Base-by-base conservation (phyloP, 768 basidiomycete genomes). In the Pisolithus orientalis region DNA sequence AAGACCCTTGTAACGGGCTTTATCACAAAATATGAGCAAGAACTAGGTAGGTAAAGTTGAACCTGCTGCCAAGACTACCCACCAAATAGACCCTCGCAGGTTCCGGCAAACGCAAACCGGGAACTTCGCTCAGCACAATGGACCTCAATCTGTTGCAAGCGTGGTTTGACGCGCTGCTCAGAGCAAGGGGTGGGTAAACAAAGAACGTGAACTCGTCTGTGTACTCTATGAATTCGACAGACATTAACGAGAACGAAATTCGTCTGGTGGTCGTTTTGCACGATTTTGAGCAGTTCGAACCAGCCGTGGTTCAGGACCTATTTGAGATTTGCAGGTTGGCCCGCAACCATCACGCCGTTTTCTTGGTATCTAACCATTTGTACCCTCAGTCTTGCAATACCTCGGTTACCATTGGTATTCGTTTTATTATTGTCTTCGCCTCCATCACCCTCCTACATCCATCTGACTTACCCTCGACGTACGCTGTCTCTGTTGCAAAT, bases 221-320 rank as follows among this genome's bases (percentile, higher is more conserved):
- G 25, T 37, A 56, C 1, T 64, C 10, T 13, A 50, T 16, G 4
- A 1, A 21, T 27, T 39, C 37, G 10, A 40, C 39, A 62, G 58
- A 50, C 14, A 50, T 56, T 39, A 49, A 60, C 54, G 54, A 62
- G 10, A 16, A 55, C 1, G 54, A 58, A 5, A 65, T 60, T 10
- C 76, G 74, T 37, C 74, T 90, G 3, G 73, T 83, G 24, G 70
- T 86, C 8, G 60, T 90, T 11, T 59, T 90, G 21, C 85, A 88
- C 51, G 83, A 87, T 51, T 88, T 91, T 56, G 88, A 90, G 59
- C 80, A 83, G 60, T 79, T 87, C 46, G 85, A 87, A 51, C 67
- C 79, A 0, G 50, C 56, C 2, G 74, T 90, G 2, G 64, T 90
- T 45, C 80, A 84, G 59, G 87, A 90, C 58, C 59, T 89, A 16